phyloP scores from a whole-genome alignment of 345 rosid species.

The Angophora floribunda region DNA sequence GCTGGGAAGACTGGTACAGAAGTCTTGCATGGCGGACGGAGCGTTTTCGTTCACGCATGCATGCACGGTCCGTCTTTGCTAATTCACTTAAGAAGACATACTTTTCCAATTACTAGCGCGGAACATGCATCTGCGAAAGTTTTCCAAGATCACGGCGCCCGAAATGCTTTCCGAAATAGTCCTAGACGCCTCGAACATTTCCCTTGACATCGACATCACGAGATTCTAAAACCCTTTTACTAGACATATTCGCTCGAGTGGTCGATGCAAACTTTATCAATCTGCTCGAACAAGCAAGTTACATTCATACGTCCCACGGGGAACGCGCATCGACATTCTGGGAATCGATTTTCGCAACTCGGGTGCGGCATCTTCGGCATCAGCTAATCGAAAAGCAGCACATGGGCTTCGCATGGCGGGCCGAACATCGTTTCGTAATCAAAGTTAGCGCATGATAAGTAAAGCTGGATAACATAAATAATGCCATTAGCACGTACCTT shows the following conservation, averaged over 20 bases:
- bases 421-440: neutral
- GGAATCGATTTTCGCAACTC: neutral
- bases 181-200: neutral
- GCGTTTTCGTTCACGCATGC: neutral
- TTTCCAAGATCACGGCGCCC: neutral
- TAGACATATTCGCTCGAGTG: neutral
- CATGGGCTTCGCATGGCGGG: neutral
- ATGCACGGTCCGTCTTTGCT: neutral
- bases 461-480: neutral
- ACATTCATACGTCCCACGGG: neutral
- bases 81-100: neutral
- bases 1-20: neutral
- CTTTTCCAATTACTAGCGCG: neutral
- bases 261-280: neutral
- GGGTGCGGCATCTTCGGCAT: neutral
- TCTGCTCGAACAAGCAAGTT: neutral
- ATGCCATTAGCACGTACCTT: neutral
- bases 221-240: neutral
- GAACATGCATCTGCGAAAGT: neutral
- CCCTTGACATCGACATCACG: neutral
- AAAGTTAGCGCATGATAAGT: neutral
- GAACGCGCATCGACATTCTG: rapidly evolving
- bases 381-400: neutral
- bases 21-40: neutral
- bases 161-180: neutral